Evolutionary conservation across 2,329 filamentous ascomycete species (phyloP).

Genomic region (Echinosphaeria canescens): DNA sequence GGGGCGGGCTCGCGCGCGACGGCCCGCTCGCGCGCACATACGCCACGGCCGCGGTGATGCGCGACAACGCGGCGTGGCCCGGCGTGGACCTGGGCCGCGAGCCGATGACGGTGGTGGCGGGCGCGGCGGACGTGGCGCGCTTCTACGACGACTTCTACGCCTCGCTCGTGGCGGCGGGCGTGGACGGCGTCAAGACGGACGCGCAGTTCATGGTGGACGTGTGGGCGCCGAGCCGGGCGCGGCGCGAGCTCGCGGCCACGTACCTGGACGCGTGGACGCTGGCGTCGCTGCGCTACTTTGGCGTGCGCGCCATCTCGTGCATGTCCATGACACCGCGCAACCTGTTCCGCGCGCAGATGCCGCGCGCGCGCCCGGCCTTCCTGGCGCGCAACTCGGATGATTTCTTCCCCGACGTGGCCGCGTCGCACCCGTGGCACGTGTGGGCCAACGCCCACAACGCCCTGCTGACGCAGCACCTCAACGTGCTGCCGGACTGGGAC

Average conservation of each 20-base stretch:
- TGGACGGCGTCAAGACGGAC: conserved; percentile 86
- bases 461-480: conserved; percentile 64
- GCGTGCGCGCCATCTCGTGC: conserved; percentile 64
- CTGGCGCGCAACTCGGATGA: conserved; percentile 75
- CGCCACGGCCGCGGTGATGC: conserved; percentile 42
- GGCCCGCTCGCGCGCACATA: conserved; percentile 60
- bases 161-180: conserved; percentile 51
- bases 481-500: conserved; percentile 67
- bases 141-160: conserved; percentile 87
- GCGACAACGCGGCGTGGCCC: conserved; percentile 21
- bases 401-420: conserved; percentile 68
- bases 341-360: conserved; percentile 67
- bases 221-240: conserved; percentile 41
- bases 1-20: conserved; percentile 65
- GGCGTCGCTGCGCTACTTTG: conserved; percentile 57
- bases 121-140: conserved; percentile 47
- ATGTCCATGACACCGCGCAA: conserved; percentile 84
- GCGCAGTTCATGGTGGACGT: conserved; percentile 79
- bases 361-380: conserved; percentile 50
- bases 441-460: conserved; percentile 87
- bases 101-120: conserved; percentile 50
- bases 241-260: conserved; percentile 46
- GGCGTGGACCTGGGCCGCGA: conserved; percentile 28
- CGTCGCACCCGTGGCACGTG: conserved; percentile 83
- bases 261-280: conserved; percentile 81